Evolutionary conservation across 768 basidiomycete genomes (phyloP).

Genomic region (Rhizopogon salebrosus): DNA sequence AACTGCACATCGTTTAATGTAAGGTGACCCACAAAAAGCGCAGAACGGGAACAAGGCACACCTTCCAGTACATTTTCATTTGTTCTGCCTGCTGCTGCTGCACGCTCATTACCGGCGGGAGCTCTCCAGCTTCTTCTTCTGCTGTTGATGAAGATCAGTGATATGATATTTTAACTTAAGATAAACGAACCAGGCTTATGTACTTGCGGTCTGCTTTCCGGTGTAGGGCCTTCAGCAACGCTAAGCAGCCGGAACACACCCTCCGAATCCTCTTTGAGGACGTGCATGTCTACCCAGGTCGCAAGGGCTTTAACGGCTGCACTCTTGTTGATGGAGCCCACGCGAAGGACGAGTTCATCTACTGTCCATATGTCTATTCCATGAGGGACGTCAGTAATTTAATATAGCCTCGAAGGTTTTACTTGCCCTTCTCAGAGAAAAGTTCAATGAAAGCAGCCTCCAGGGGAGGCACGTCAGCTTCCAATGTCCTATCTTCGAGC

Average conservation of each 20-base stretch:
- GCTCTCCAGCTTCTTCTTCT: conserved; percentile 42
- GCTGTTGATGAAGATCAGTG: conserved; percentile 14
- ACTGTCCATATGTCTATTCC: conserved; percentile 63
- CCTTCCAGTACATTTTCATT: conserved; percentile 89
- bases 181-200: conserved; percentile 20
- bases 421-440: conserved; percentile 65
- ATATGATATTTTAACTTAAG: background rate
- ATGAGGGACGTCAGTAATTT: background rate
- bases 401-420: background rate
- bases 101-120: conserved; percentile 44
- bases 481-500: conserved; percentile 73
- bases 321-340: conserved; percentile 61
- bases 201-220: conserved; percentile 16
- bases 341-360: conserved; percentile 56
- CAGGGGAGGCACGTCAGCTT: conserved; percentile 74
- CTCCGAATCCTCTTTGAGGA: conserved; percentile 65
- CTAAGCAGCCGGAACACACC: conserved; percentile 64
- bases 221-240: conserved; percentile 42
- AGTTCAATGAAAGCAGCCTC: conserved; percentile 90
- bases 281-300: conserved; percentile 81
- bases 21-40: conserved; percentile 1
- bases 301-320: conserved; percentile 68
- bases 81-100: conserved; percentile 81
- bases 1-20: conserved; percentile 40
- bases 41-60: conserved; percentile 17